These are phyloP conservation scores for Persicaria maculosa DNA, from an alignment of 148 eudicot genomes.

Conservation along the genomic window DNA sequence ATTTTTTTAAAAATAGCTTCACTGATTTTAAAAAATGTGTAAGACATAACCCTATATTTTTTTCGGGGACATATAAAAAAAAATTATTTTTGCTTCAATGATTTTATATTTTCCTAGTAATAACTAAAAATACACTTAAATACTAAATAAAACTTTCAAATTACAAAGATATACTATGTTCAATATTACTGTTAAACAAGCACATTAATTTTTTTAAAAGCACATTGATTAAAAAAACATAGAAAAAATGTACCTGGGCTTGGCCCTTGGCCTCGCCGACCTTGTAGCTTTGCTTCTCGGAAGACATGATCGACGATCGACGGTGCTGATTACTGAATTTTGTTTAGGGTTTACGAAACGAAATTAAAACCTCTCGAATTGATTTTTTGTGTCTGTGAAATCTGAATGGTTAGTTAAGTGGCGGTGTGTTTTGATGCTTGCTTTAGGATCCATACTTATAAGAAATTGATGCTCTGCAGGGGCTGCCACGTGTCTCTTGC, in stretches of 20 bases:
- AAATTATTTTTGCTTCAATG: no score
- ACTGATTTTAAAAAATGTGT: no score
- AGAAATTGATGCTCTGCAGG: not conserved
- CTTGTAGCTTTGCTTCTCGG: slow-evolving; percentile 47
- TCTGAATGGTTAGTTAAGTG: not conserved
- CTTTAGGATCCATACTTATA: not conserved
- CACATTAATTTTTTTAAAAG: not conserved
- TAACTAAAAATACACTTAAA: no score
- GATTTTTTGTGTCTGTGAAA: not conserved
- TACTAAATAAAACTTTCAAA: not conserved
- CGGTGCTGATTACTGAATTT: no score
- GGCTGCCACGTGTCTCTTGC: slow-evolving; percentile 2
- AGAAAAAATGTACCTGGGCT: slow-evolving; percentile 38
- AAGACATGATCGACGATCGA: slow-evolving; percentile 24
- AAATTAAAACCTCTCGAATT: not conserved
- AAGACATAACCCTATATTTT: no score
- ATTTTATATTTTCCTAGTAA: no score
- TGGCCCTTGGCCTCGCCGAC: slow-evolving; percentile 65
- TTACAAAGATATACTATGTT: not conserved
- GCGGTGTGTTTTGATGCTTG: not conserved
- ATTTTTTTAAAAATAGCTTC: no score
- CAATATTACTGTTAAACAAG: not conserved
- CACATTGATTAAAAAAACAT: not conserved
- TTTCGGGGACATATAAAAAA: no score
- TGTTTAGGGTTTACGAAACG: not conserved